These are phyloP conservation scores for Candida manassasensis DNA, from an alignment of 805 yeast species.

Conservation along the genomic window DNA sequence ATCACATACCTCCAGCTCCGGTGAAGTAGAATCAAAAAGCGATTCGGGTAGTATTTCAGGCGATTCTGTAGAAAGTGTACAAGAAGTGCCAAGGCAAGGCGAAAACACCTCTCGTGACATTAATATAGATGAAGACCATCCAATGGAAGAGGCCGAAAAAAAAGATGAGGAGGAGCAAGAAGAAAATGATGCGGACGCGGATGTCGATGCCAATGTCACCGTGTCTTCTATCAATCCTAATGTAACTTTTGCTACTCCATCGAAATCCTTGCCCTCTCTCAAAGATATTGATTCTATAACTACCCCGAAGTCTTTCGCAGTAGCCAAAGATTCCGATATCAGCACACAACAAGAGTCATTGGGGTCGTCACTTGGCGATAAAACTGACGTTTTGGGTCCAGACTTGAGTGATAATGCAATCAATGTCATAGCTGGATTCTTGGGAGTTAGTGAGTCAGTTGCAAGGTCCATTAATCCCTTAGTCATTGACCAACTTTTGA, in stretches of 20 bases:
- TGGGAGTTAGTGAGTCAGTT: constrained; percentile 20
- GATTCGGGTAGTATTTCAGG: no score
- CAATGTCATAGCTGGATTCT: constrained; percentile 21
- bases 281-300: constrained; percentile 38
- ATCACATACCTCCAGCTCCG: no score
- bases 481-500: constrained; percentile 17
- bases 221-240: constrained; percentile 1
- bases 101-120: no score
- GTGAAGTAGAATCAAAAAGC: no score
- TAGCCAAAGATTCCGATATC: constrained; percentile 29
- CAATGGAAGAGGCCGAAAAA: neutral
- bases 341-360: constrained; percentile 15
- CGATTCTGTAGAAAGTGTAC: no score
- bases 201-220: constrained; percentile 1
- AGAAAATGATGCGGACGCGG: neutral
- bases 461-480: constrained; percentile 6
- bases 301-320: constrained; percentile 38
- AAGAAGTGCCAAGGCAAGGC: no score
- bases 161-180: neutral
- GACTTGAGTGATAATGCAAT: constrained; percentile 8
- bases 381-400: neutral
- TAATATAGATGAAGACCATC: neutral
- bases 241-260: constrained; percentile 31
- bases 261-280: constrained; percentile 37
- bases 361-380: neutral